Percentiles rank a stretch among this genome's conserved stretches.
Conservation (phyloP, 371 early-diverging fungal genomes). For the Rhizopus arrhizus region DNA sequence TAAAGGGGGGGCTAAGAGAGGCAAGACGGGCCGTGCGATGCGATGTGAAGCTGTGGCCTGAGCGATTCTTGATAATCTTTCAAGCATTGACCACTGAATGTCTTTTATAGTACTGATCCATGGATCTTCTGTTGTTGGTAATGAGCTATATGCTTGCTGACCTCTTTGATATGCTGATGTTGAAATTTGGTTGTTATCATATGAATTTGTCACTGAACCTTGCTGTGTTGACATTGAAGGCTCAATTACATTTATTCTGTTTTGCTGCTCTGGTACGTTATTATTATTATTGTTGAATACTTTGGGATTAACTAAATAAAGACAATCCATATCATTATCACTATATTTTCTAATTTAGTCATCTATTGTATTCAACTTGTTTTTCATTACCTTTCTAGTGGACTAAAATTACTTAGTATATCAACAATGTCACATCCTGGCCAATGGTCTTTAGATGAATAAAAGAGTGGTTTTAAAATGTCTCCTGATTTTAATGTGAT, state of each 20-base stretch:
- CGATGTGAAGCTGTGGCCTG: conserved; percentile 76
- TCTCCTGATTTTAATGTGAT: conserved; percentile 41
- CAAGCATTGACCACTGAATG: conserved; percentile 76
- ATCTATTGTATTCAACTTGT: no score
- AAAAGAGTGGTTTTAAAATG: conserved; percentile 37
- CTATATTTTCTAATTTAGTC: no score
- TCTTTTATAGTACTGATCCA: conserved; percentile 19
- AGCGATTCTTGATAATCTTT: conserved; percentile 76
- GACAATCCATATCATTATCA: no score
- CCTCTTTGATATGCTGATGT: neutral
- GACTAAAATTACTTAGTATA: conserved; percentile 39
- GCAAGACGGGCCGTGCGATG: conserved; percentile 23
- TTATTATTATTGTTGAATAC: no score
- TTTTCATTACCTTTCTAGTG: conserved; percentile 30
- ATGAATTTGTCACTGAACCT: no score
- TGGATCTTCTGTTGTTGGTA: conserved; percentile 8
- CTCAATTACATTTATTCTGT: no score
- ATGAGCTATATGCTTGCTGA: no score
- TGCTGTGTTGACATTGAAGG: no score
- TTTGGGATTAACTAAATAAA: no score
- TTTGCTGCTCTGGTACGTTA: no score
- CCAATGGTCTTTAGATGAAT: conserved; percentile 28
- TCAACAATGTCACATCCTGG: conserved; percentile 46
- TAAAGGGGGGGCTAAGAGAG: conserved; percentile 17
- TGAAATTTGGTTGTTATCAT: neutral